Base-by-base conservation (phyloP, 306 rosid genomes). In the Ochetophila trinervis region DNA sequence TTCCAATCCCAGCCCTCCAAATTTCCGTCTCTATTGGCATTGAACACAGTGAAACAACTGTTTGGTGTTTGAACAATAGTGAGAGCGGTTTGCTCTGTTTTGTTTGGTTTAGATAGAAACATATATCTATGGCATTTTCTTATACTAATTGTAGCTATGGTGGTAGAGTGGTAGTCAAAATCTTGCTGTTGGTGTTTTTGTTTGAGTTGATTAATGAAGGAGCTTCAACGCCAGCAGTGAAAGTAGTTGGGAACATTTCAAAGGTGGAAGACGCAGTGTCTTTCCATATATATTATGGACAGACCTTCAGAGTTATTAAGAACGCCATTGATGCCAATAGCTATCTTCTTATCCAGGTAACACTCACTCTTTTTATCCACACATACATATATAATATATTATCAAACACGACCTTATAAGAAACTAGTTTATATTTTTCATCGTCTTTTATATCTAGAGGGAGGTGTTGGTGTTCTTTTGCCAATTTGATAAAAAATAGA, bases 271-370 rank as follows among this genome's bases (percentile, higher is more conserved):
- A 82, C 67, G 98, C 98, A 10, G 75, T 69, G 2, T 80, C 74
- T 71, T 92, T 92, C 50, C 92, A 81, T 68, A 80, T 92, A 63
- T 92, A 92, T 73, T 92, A 92, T 53, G 96, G 98, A 20, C 93
- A 87, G 78, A 77, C 92, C 63, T 92, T 92, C 79, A 92, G 89
- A 72, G 98, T 92, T 76, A 92, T 92, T 58, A 92, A 92, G 79
- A 89, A 92, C 71, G 67, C 84, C 68, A 67, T 81, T 53, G 98
- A 92, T 77, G 95, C 91, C 67, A 90, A 79, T 68, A 92, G 96
- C 80, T 92, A 92, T 64, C 95, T 92, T 76, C 98, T 92, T 76
- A 84, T 92, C 57, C 98, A 92, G 98, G 98, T 92, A 72, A 45
- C 32, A 27, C 32, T 27, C 32, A 27, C 32, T 27, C 32, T 1